Base-by-base conservation (phyloP, 345 rosid genomes). In the Hibiscus tridactylites region DNA sequence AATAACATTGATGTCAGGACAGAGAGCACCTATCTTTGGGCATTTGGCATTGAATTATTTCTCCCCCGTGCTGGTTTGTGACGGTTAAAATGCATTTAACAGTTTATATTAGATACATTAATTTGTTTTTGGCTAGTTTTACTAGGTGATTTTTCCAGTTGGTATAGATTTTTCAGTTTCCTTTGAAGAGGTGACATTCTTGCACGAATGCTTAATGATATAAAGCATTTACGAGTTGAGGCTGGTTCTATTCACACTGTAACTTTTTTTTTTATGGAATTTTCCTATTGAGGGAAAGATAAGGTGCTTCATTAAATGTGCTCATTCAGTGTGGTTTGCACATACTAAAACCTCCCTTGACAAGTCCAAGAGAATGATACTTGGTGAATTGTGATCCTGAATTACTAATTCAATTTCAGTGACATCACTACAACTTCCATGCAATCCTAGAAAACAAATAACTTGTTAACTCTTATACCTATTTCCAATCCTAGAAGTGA, bases 1-100 rank as follows among this genome's bases (percentile, higher is more conserved):
- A n/a, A n/a, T 52, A 52, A 9, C 60, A 19, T 56, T 56, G 60
- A 56, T 56, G 28, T n/a, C 10, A 47, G 79, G 70, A 35, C 68
- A 24, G 24, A 26, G 60, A 66, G 47, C 58, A 54, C 8, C 28
- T 6, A 21, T 42, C 60, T 24, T 31, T 10, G 54, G 15, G 16
- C 56, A 59, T 42, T 71, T 50, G 13, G 49, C 16, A 33, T n/a
- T 9, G 47, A 61, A 31, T 2, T 35, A 19, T 10, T 59, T 33
- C 24, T 8, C 2, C 16, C 31, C 21, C 16, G 13, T 28, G 1
- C 12, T 44, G 8, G 13, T 72, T 54, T 47, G 47, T 47, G 44
- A 65, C 17, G 17, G 10, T 39, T 9, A 39, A 64, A 64, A 17
- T 64, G 57, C 57, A 53, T 15, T 37, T 16, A 53, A 52, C 16